phyloP scores from a whole-genome alignment of 2,329 filamentous ascomycete genomes.

The Pleochaeta shiraiana region DNA sequence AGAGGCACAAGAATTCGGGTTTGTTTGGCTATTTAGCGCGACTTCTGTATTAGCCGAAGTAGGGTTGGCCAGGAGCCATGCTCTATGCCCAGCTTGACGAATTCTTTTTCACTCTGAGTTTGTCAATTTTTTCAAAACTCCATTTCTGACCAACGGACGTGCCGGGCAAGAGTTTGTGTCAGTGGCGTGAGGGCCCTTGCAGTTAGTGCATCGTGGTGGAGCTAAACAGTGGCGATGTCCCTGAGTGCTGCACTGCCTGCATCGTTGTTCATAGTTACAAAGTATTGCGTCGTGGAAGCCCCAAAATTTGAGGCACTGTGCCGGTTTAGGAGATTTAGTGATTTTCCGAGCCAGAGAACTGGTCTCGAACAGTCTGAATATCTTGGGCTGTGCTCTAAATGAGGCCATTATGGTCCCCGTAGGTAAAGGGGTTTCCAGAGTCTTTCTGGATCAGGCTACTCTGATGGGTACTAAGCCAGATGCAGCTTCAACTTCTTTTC shows the following conservation, averaged over 20 bases:
- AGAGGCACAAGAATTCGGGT: too few relatives aligned
- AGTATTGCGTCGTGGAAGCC: not conserved
- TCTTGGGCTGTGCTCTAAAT: not conserved
- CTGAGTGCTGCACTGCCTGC: not conserved
- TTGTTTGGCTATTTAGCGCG: too few relatives aligned
- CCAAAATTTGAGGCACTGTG: conserved; percentile 1
- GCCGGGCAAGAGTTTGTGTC: too few relatives aligned
- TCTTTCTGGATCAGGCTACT: not conserved
- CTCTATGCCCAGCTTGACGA: too few relatives aligned
- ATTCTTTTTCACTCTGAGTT: too few relatives aligned
- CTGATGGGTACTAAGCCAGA: not conserved
- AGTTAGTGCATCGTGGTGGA: too few relatives aligned
- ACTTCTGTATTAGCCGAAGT: too few relatives aligned
- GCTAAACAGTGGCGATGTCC: too few relatives aligned
- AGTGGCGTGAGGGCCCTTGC: not conserved
- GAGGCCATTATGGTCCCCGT: not conserved
- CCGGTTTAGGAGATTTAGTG: not conserved
- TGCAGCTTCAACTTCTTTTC: not conserved
- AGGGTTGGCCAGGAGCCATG: too few relatives aligned
- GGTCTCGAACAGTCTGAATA: not conserved
- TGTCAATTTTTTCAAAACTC: too few relatives aligned
- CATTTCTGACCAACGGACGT: too few relatives aligned
- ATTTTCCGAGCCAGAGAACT: not conserved
- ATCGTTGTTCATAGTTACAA: not conserved
- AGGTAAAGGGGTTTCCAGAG: not conserved